Conservation (phyloP, 2,329 filamentous ascomycete genomes). For the Clarireedia paspali region DNA sequence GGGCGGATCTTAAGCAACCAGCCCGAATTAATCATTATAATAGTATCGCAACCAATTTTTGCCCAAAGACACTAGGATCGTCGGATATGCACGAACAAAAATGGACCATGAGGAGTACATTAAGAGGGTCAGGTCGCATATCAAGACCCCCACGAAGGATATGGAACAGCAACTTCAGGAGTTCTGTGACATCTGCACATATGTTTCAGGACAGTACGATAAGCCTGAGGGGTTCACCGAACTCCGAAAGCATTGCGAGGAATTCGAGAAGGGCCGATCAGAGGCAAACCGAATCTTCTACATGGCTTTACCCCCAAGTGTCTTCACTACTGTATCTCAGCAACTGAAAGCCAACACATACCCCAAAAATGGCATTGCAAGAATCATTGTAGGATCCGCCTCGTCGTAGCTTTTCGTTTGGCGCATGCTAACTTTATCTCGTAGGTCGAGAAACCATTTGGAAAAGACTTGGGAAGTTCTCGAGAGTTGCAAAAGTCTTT, state of each 20-base stretch:
- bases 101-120: conserved; percentile 98
- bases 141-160: conserved; percentile 97
- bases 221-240: conserved; percentile 87
- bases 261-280: conserved; percentile 72
- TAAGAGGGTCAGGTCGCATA: conserved; percentile 91
- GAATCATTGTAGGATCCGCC: conserved; percentile 69
- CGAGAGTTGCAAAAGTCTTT: conserved; percentile 91
- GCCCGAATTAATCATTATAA: conserved; percentile 13
- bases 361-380: conserved; percentile 79
- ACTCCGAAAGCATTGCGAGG: conserved; percentile 77
- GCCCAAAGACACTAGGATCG: conserved; percentile 89
- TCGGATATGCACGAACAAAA: conserved; percentile 98
- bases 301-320: conserved; percentile 96
- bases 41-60: conserved; percentile 99
- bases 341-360: conserved; percentile 98
- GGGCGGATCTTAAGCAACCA: not conserved
- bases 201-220: conserved; percentile 96
- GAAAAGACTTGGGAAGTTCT: conserved; percentile 91
- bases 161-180: conserved; percentile 90
- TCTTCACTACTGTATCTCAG: conserved; percentile 96
- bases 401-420: not conserved
- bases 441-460: conserved; percentile 97
- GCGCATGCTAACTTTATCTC: conserved; percentile 15
- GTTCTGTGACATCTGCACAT: conserved; percentile 82
- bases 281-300: conserved; percentile 95